A percentile compares a stretch with the other conserved stretches of the same genome.
phyloP scores from a whole-genome alignment of 2,329 filamentous ascomycete genomes.

The Claviceps digitariae region DNA sequence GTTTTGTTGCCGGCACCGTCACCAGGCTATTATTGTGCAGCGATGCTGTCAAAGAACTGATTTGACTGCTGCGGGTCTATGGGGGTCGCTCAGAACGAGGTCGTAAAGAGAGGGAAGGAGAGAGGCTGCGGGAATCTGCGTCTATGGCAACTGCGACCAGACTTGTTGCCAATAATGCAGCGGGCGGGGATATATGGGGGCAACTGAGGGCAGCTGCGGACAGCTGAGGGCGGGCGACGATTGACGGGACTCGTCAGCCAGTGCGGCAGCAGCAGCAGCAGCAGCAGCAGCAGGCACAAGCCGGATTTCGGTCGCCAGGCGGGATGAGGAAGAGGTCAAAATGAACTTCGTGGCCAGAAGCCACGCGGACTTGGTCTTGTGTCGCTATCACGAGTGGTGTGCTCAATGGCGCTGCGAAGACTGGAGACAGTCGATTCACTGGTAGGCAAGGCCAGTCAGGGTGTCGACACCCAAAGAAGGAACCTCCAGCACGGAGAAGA shows the following conservation, averaged over 20 bases:
- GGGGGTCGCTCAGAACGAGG: slow-evolving; percentile 1
- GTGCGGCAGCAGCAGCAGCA: not conserved
- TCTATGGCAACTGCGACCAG: not conserved
- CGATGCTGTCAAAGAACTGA: slow-evolving; percentile 5
- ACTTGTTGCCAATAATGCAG: not conserved
- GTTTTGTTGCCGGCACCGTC: not conserved
- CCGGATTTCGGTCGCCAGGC: not conserved
- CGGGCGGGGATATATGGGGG: not conserved
- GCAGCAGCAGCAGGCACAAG: not conserved
- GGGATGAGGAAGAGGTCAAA: not conserved
- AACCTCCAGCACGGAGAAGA: slow-evolving; percentile 28
- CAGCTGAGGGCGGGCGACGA: not conserved
- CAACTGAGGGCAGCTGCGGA: not conserved
- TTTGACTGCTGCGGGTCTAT: not conserved
- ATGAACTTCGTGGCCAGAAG: not conserved
- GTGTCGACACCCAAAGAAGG: slow-evolving; percentile 24
- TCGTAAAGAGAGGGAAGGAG: slow-evolving; percentile 1
- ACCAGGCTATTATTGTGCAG: not conserved
- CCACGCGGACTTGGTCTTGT: not conserved
- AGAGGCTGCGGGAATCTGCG: not conserved
- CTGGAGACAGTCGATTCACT: not conserved
- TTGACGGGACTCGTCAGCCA: not conserved
- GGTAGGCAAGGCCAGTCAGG: slow-evolving; percentile 17
- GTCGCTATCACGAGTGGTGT: not conserved
- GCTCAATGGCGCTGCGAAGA: not conserved